Percentiles rank a stretch among this genome's conserved stretches.
phyloP scores from a whole-genome alignment of 169 alveolate species.

The Cryptosporidium tyzzeri region DNA sequence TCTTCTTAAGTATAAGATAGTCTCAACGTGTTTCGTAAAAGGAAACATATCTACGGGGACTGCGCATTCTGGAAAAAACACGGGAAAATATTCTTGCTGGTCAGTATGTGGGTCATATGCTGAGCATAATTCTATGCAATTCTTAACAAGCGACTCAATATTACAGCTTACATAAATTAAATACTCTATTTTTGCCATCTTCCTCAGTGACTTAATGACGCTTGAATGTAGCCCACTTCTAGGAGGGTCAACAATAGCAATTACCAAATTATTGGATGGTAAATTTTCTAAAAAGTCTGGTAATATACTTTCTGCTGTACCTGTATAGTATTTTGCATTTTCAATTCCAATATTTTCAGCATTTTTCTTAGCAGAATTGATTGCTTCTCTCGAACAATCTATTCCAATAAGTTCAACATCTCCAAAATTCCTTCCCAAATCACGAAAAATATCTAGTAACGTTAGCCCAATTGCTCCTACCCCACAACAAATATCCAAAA shows the following conservation, averaged over 20 bases:
- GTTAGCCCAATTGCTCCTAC: conserved; percentile 79
- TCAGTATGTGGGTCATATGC: conserved; percentile 41
- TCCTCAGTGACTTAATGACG: conserved; percentile 26
- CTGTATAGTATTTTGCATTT: conserved; percentile 58
- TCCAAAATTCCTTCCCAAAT: background rate
- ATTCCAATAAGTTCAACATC: conserved; percentile 75
- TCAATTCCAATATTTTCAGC: conserved; percentile 61
- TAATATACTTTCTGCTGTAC: conserved; percentile 53
- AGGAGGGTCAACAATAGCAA: conserved; percentile 80
- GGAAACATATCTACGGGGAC: conserved; percentile 80
- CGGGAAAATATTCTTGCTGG: background rate
- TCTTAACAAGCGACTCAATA: conserved; percentile 65
- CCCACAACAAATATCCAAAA: conserved; percentile 80
- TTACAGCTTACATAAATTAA: conserved; percentile 79
- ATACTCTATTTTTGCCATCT: conserved; percentile 5
- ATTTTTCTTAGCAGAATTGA: conserved; percentile 66
- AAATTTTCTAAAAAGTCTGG: conserved; percentile 10
- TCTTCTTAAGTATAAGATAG: conserved; percentile 68
- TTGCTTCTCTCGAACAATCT: conserved; percentile 76
- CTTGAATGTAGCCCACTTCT: conserved; percentile 68
- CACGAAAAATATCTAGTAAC: conserved; percentile 56
- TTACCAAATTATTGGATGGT: background rate
- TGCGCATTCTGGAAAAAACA: conserved; percentile 29
- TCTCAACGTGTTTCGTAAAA: conserved; percentile 78
- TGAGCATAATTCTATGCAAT: conserved; percentile 61